phyloP scores from a whole-genome alignment of 768 basidiomycete genomes.

The Clitopilus hobsonii region DNA sequence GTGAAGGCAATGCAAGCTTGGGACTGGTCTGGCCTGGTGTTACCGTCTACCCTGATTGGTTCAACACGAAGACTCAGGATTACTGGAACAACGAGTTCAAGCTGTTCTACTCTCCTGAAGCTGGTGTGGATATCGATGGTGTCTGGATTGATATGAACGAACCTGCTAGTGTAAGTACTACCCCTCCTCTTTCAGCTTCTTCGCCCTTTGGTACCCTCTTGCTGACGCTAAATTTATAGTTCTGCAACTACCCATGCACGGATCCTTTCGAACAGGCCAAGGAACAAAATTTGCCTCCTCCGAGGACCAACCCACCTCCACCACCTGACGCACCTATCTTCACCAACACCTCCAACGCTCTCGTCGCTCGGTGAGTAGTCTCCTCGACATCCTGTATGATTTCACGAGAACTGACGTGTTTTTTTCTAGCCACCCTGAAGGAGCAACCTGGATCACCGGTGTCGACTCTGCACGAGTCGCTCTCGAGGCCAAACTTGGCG shows the following conservation, averaged over 20 bases:
- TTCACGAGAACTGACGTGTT: neutral
- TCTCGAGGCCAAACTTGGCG: neutral
- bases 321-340: slow-evolving; percentile 52
- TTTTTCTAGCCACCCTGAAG: neutral
- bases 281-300: slow-evolving; percentile 48
- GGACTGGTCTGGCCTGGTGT: slow-evolving; percentile 70
- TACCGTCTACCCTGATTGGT: slow-evolving; percentile 62
- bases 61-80: slow-evolving; percentile 45
- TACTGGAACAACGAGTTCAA: slow-evolving; percentile 63
- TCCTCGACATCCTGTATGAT: neutral
- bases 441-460: neutral
- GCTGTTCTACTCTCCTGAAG: slow-evolving; percentile 46
- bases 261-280: slow-evolving; percentile 57
- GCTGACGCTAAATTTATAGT: slow-evolving; percentile 27
- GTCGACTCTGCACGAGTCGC: neutral
- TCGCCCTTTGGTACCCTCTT: neutral
- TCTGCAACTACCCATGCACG: slow-evolving; percentile 58
- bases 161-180: slow-evolving; percentile 49
- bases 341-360: slow-evolving; percentile 14
- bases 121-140: slow-evolving; percentile 63
- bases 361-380: slow-evolving; percentile 1
- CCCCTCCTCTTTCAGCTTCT: neutral
- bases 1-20: slow-evolving; percentile 42
- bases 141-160: slow-evolving; percentile 80
- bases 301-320: slow-evolving; percentile 44